Conservation (phyloP, 1,284 basidiomycete species). For the Ceratobasidium sp. region DNA sequence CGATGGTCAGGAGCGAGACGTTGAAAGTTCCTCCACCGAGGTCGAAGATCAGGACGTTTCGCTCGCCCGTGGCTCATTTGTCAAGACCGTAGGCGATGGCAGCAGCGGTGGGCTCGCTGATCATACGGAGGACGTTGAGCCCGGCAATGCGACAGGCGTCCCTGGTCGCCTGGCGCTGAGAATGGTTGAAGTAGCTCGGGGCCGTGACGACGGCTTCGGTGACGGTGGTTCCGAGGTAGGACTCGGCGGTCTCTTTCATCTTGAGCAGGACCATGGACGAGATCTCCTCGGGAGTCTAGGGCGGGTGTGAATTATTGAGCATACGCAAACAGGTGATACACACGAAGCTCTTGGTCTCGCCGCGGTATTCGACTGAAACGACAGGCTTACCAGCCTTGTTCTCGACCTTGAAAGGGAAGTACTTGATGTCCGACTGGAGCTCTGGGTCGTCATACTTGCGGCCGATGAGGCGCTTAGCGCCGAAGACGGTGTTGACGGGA, state of each 20-base stretch:
- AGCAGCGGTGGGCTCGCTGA: conserved; percentile 77
- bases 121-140: conserved; percentile 70
- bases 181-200: conserved; percentile 76
- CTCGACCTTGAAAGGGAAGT: conserved; percentile 55
- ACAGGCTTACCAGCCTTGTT: conserved; percentile 61
- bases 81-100: conserved; percentile 68
- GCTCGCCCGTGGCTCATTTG: conserved; percentile 63
- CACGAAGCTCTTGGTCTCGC: conserved; percentile 62
- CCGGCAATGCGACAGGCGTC: conserved; percentile 67
- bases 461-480: conserved; percentile 66
- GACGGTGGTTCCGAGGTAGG: conserved; percentile 65
- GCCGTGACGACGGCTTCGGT: conserved; percentile 65
- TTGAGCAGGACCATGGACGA: conserved; percentile 66
- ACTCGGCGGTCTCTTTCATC: conserved; percentile 68
- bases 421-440: conserved; percentile 65
- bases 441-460: conserved; percentile 63
- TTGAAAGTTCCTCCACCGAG: conserved; percentile 82
- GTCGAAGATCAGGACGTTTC: conserved; percentile 77
- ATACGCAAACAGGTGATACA: conserved; percentile 15
- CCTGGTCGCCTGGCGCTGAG: conserved; percentile 70
- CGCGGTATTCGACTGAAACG: conserved; percentile 63
- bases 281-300: conserved; percentile 63
- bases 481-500: conserved; percentile 60
- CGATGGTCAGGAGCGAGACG: conserved; percentile 81
- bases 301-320: background rate